Evolutionary conservation across 2,329 filamentous ascomycete species (phyloP).

Genomic region (Penicillium aurantiogriseum): DNA sequence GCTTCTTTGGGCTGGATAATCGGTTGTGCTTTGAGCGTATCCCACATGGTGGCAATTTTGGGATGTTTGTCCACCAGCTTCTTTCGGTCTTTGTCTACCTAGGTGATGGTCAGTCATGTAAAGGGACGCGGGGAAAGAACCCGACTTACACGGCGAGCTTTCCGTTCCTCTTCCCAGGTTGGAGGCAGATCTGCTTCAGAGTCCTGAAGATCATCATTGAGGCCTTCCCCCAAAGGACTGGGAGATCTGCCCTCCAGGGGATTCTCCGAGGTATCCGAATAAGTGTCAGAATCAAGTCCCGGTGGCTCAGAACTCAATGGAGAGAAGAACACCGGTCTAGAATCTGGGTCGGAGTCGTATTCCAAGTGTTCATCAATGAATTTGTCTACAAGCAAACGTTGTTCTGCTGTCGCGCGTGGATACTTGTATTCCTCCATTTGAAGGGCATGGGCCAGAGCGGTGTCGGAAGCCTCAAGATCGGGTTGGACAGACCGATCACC

Average conservation of each 20-base stretch:
- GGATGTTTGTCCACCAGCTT: conserved; percentile 77
- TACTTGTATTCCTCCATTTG: conserved; percentile 56
- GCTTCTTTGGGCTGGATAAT: conserved; percentile 64
- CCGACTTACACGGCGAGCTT: conserved; percentile 22
- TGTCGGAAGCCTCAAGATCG: conserved; percentile 43
- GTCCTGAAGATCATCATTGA: neutral
- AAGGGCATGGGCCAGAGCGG: conserved; percentile 55
- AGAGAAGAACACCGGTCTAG: neutral
- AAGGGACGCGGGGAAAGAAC: neutral
- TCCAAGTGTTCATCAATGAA: conserved; percentile 19
- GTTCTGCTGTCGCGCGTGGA: conserved; percentile 38
- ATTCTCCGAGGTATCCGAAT: conserved; percentile 18
- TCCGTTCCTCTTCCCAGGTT: conserved; percentile 19
- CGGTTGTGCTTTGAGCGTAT: conserved; percentile 66
- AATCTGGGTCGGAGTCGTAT: neutral
- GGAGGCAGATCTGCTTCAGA: conserved; percentile 10
- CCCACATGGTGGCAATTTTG: conserved; percentile 80
- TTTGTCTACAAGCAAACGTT: conserved; percentile 22
- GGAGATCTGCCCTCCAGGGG: conserved; percentile 11
- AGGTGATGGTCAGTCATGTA: neutral
- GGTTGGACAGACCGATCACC: conserved; percentile 40
- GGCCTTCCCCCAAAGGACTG: neutral
- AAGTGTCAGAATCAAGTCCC: neutral
- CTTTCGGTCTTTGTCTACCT: conserved; percentile 54
- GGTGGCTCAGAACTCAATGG: neutral